phyloP scores from a whole-genome alignment of 208 protist species.

The Pavlovales sp. region DNA sequence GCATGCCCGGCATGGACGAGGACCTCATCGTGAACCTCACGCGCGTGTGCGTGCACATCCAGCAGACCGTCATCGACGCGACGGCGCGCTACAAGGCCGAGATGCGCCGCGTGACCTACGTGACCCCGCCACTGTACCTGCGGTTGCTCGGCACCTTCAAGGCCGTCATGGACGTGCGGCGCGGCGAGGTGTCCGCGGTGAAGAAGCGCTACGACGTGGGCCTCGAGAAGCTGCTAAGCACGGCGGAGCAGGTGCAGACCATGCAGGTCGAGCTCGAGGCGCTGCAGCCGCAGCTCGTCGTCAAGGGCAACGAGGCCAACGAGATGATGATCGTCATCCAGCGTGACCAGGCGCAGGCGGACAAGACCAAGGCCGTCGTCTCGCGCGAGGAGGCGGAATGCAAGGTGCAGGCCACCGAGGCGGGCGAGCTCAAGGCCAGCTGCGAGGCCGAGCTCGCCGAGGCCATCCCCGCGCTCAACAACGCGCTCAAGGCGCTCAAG shows the following conservation, averaged over 20 bases:
- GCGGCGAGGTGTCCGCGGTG: slow-evolving; percentile 69
- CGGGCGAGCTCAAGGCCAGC: slow-evolving; percentile 84
- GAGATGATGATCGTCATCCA: slow-evolving; percentile 60
- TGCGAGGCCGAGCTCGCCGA: slow-evolving; percentile 88
- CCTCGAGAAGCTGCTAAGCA: slow-evolving; percentile 49
- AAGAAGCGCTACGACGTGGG: slow-evolving; percentile 45
- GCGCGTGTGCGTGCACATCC: slow-evolving; percentile 81
- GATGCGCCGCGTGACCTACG: slow-evolving; percentile 75
- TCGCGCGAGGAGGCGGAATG: slow-evolving; percentile 74
- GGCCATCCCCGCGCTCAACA: slow-evolving; percentile 85
- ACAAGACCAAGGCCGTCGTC: slow-evolving; percentile 75
- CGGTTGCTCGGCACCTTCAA: slow-evolving; percentile 84
- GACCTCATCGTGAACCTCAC: slow-evolving; percentile 59
- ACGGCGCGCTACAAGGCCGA: slow-evolving; percentile 76
- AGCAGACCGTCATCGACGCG: slow-evolving; percentile 78
- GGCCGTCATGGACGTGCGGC: slow-evolving; percentile 75
- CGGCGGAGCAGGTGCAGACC: slow-evolving; percentile 46
- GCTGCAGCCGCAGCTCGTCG: slow-evolving; percentile 53
- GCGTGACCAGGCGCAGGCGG: slow-evolving; percentile 67
- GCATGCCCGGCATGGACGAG: slow-evolving; percentile 64
- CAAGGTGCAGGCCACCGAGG: slow-evolving; percentile 77
- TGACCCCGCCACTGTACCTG: slow-evolving; percentile 91
- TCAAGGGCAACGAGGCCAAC: slow-evolving; percentile 42
- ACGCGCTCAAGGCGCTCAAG: slow-evolving; percentile 80
- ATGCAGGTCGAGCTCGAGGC: slow-evolving; percentile 53